These are phyloP conservation scores for Geotrichum aggregatum DNA, from an alignment of 1,139 yeast genomes.

Conservation along the genomic window DNA sequence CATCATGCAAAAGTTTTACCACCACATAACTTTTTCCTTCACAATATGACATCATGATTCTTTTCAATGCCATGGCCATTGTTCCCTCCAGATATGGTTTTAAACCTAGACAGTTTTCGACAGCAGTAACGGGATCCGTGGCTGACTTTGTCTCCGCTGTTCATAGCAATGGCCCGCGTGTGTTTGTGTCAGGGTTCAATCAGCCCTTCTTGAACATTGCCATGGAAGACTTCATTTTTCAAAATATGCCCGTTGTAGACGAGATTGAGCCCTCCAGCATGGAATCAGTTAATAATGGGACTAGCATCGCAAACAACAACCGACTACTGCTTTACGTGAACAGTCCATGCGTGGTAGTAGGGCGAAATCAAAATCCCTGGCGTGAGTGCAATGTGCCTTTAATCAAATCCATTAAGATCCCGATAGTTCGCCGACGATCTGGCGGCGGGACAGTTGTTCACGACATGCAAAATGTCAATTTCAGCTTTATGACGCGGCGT, in stretches of 20 bases:
- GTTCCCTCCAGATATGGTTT: too few species aligned
- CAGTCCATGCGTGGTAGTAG: conserved; percentile 84
- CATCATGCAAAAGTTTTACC: too few species aligned
- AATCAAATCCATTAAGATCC: conserved; percentile 54
- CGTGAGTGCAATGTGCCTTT: conserved; percentile 68
- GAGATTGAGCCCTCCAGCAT: too few species aligned
- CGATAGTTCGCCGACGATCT: conserved; percentile 70
- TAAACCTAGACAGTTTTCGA: conserved; percentile 1
- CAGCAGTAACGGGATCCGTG: conserved; percentile 5
- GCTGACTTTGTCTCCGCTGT: conserved; percentile 11
- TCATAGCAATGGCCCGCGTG: conserved; percentile 20
- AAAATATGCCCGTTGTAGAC: conserved; percentile 49
- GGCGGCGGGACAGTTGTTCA: conserved; percentile 99
- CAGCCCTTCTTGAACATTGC: conserved; percentile 79
- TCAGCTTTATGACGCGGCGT: conserved; percentile 72
- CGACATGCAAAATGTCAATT: conserved; percentile 87
- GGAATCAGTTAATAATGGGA: too few species aligned
- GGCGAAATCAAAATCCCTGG: conserved; percentile 95
- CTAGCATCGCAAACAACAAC: conserved; percentile 40
- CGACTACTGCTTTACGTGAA: conserved; percentile 72
- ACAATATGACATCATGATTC: not conserved
- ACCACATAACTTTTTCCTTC: not conserved
- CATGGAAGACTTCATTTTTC: conserved; percentile 73
- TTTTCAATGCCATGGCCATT: not conserved
- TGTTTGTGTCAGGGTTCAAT: conserved; percentile 46